These are phyloP conservation scores for Tuber umbilicatum DNA, from an alignment of 495 filamentous ascomycete species.

Conservation along the genomic window DNA sequence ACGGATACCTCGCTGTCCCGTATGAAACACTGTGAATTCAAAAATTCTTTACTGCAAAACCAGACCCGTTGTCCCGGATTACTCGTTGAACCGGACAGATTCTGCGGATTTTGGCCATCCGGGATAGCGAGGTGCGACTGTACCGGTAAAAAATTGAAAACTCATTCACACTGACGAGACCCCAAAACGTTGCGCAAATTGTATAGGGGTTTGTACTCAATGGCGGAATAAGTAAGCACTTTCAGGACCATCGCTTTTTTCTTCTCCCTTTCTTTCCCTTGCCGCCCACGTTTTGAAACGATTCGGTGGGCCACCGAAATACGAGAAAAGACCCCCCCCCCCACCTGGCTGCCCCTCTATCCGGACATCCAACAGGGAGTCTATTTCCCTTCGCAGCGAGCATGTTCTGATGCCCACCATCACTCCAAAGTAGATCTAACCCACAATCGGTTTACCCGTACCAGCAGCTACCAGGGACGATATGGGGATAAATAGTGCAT, in stretches of 20 bases:
- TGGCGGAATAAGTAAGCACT: background rate
- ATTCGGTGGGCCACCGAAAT: background rate
- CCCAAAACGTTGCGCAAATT: background rate
- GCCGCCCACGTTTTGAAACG: background rate
- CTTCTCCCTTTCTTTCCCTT: background rate
- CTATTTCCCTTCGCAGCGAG: background rate
- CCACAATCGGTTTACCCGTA: background rate
- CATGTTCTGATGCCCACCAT: background rate
- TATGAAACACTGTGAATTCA: too few species aligned
- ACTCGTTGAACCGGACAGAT: too few species aligned
- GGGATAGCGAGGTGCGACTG: too few species aligned
- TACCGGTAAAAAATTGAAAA: background rate
- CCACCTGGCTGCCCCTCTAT: background rate
- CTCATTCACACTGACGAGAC: background rate
- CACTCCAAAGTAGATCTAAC: background rate
- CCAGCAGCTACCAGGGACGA: background rate
- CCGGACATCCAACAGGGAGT: background rate
- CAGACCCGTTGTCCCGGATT: too few species aligned
- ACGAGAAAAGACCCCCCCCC: too few species aligned
- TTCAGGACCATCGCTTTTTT: background rate
- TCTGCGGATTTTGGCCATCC: too few species aligned
- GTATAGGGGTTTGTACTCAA: background rate
- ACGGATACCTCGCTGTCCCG: too few species aligned
- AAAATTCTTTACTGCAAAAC: too few species aligned
- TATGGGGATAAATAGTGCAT: background rate